A percentile compares a stretch with the other conserved stretches of the same genome.
Evolutionary conservation across 23 red algal genomes (phyloP).

Genomic region (Gracilaria gracilis): DNA sequence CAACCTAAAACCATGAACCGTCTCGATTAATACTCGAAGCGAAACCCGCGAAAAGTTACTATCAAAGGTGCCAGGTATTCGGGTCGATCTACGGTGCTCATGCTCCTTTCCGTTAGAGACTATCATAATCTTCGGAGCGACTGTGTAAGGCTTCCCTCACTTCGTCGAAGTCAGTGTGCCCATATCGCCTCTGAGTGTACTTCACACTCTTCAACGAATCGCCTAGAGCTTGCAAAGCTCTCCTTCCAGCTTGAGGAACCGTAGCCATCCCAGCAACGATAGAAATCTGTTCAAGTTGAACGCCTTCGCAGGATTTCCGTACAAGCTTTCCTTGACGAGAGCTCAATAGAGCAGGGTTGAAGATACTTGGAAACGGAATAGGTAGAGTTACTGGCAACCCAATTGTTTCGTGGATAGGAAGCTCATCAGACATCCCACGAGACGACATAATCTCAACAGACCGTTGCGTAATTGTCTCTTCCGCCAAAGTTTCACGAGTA

Average conservation of each 20-base stretch:
- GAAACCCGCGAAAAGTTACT: too few species aligned
- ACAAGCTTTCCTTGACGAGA: too few species aligned
- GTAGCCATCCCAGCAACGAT: constrained; percentile 9
- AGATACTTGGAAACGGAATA: constrained; percentile 29
- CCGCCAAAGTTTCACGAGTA: too few species aligned
- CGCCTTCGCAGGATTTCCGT: not conserved
- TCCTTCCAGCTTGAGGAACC: not conserved
- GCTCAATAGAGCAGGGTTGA: not conserved
- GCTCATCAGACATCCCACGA: constrained; percentile 20
- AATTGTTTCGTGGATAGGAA: not conserved
- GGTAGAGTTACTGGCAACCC: constrained; percentile 20
- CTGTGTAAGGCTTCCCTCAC: constrained; percentile 7
- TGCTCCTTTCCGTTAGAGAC: not conserved
- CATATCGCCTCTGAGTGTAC: not conserved
- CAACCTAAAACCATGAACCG: too few species aligned
- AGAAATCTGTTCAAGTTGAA: constrained; percentile 19
- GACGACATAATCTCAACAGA: not conserved
- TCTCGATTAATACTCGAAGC: too few species aligned
- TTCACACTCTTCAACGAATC: constrained; percentile 1
- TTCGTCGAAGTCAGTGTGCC: not conserved
- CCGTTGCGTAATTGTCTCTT: not conserved
- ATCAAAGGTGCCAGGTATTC: too few species aligned
- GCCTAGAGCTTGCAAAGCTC: constrained; percentile 9
- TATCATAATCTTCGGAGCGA: constrained; percentile 30
- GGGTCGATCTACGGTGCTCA: not conserved